Base-by-base conservation (phyloP, 495 filamentous ascomycete genomes). In the Apodospora peruviana region DNA sequence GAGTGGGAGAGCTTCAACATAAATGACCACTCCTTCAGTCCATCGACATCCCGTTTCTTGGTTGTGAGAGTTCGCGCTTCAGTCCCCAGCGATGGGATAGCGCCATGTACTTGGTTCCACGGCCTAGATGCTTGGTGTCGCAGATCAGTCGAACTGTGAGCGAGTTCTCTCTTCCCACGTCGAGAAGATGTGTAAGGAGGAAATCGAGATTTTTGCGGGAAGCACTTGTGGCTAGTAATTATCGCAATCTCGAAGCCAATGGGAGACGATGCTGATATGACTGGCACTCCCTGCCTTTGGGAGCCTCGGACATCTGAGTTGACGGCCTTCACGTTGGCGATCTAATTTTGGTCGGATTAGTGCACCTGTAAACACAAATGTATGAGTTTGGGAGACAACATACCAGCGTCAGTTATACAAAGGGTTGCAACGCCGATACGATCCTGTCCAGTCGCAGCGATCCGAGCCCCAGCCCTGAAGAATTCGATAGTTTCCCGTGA, bases 1-100 rank as follows among this genome's bases (percentile, higher is more conserved):
- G 5, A 25, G 19, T 3, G 61, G 59, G 14, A 67, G 41, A 7
- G 8, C 11, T 4, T 27, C 20, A 2, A 45, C 16, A 17, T 24
- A 12, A n/a, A 58, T 42, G 12, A 32, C 27, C 27, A 32, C 14
- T 32, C 27, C 14, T 32, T 32, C 27, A 7, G 27, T 7, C 27
- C 27, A 7, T 32, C 7, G 27, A 32, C 27, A 32, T 32, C 14
- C 14, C 7, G 7, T 32, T 32, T 32, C 7, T 7, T 7, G 7
- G 27, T 32, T 14, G 7, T 32, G 7, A 32, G 27, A 32, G 27
- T 32, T 32, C 7, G 14, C 14, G 27, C 7, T 32, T 32, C 7
- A 14, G 27, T 32, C 27, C 27, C 27, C 27, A 32, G 7, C 7
- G 7, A 32, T 32, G 27, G 7, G 27, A 32, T 7, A 32, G 27